phyloP scores from a whole-genome alignment of 2,329 filamentous ascomycete species.

The Torrubiella hemipterigena region DNA sequence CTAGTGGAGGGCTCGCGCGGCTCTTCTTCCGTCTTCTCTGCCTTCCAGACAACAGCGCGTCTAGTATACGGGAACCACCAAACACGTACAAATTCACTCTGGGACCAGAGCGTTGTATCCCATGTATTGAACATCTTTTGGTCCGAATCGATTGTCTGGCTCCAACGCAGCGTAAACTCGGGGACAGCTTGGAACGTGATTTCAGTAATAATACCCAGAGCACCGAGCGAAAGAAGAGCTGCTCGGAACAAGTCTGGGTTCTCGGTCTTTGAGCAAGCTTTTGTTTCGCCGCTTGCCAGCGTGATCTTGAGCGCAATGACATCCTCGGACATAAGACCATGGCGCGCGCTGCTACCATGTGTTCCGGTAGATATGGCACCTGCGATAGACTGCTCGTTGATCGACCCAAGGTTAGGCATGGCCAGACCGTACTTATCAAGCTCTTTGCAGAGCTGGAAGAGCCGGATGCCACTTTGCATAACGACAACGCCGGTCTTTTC shows the following conservation, averaged over 20 bases:
- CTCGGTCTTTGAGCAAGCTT: constrained; percentile 55
- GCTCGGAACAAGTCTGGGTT: constrained; percentile 78
- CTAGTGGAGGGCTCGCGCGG: constrained; percentile 46
- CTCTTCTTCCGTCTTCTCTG: constrained; percentile 60
- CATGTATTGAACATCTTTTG: constrained; percentile 57
- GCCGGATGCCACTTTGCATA: constrained; percentile 79
- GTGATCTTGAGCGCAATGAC: constrained; percentile 68
- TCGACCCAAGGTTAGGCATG: constrained; percentile 87
- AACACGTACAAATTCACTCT: constrained; percentile 78
- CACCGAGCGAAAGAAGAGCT: constrained; percentile 75
- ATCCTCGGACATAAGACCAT: constrained; percentile 75
- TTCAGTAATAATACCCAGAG: constrained; percentile 82
- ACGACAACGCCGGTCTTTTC: constrained; percentile 52
- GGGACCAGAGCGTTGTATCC: constrained; percentile 65
- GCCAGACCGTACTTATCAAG: constrained; percentile 68
- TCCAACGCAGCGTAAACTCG: constrained; percentile 76
- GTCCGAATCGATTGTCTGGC: constrained; percentile 65
- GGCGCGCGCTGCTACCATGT: constrained; percentile 74
- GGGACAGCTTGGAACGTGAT: constrained; percentile 74
- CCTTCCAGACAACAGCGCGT: constrained; percentile 79
- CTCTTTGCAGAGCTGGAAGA: constrained; percentile 60
- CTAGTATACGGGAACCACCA: constrained; percentile 97
- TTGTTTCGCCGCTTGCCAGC: constrained; percentile 64
- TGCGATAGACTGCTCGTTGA: constrained; percentile 86
- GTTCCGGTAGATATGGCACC: constrained; percentile 90